Base-by-base conservation (phyloP, 2,329 filamentous ascomycete genomes). In the Penicillium brevicompactum region DNA sequence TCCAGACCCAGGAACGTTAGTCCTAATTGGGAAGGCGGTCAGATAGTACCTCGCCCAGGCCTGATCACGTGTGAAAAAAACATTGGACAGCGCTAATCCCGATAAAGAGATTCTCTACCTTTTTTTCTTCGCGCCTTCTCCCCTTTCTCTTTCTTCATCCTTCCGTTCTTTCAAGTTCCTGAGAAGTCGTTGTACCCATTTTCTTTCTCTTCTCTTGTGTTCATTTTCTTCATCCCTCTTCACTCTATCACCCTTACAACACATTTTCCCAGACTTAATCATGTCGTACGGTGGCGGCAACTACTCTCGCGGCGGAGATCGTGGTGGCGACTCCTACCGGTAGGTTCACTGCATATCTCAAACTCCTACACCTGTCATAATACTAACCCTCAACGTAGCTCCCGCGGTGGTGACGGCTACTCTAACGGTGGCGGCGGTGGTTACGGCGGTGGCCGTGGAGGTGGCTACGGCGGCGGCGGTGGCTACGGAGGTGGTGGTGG, bases 281-380 rank as follows among this genome's bases (percentile, higher is more conserved):
- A 91, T 90, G 88, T 90, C 88, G 77, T 89, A 90, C 84, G 82
- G 85, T 84, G 82, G 85, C 61, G 71, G 72, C 61, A 70, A 74
- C 53, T 76, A 77, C 65, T 77, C 82, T 61, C 81, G 84, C 69
- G 79, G 78, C 52, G 48, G 50, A 37, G 50, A 42, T 22, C 38
- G 48, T 9, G 49, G 50, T 8, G 81, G 82, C 71, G 81, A 82
- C 73, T 82, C 84, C 68, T 82, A 77, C 72, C 74, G 75, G 70
- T 74, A 78, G 62, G 72, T 64, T 49, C 46, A 34, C 34, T 37
- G n/a, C 6, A 45, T 53, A 32, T 10, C 24, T 30, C 30, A 27
- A 4, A 21, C 11, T n/a, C 21, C n/a, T 24, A 18, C 5, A 44
- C 4, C 5, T n/a, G 6, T 41, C 10, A 42, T 18, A 38, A 5